Evolutionary conservation across 2,329 filamentous ascomycete genomes (phyloP), one percentile per base, ranked within the genome.

Genomic region (Colletotrichum melonis): DNA sequence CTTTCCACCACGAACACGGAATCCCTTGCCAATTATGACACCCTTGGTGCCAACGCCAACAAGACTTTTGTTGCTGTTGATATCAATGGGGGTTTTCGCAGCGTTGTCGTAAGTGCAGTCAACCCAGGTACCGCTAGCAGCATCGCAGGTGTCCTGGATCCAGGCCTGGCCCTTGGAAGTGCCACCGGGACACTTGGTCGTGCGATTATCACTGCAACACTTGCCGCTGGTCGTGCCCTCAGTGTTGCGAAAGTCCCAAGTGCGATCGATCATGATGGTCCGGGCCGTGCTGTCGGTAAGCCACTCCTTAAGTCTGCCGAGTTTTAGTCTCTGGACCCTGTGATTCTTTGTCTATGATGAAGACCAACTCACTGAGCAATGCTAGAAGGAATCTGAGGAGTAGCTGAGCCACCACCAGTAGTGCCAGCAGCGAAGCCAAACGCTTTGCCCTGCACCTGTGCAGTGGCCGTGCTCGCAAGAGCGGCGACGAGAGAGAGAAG

Each of bases 351-450:
- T 80, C 86, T 49, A 82, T 82, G n/a, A 78, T 79, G 22, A 16
- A 19, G 7, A 12, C 4, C 24, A 6, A 63, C 69, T 59, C 19
- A 72, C 69, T 72, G 65, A 30, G 65, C 65, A 52, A 72, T 52
- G 46, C 65, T 69, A 22, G 69, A 64, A 22, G 87, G 87, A 64
- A 84, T 83, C 1, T 76, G 75, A 5, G 86, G 82, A 14, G 84
- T 79, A 19, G 86, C 87, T 67, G 78, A 81, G 49, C 87, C 88
- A 76, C 88, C 88, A 58, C 88, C 88, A 42, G 88, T 90, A 4
- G 87, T 85, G 54, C 87, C 79, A 4, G 76, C 73, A n/a, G 80
- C 80, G 38, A 81, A 81, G 30, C 80, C 80, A 42, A 80, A 80
- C 4, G 80, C 74, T 14, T 74, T 77, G 49, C 80, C 79, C 19